phyloP scores from a whole-genome alignment of 2,329 filamentous ascomycete species.

The Aspergillus brunneoviolaceus region DNA sequence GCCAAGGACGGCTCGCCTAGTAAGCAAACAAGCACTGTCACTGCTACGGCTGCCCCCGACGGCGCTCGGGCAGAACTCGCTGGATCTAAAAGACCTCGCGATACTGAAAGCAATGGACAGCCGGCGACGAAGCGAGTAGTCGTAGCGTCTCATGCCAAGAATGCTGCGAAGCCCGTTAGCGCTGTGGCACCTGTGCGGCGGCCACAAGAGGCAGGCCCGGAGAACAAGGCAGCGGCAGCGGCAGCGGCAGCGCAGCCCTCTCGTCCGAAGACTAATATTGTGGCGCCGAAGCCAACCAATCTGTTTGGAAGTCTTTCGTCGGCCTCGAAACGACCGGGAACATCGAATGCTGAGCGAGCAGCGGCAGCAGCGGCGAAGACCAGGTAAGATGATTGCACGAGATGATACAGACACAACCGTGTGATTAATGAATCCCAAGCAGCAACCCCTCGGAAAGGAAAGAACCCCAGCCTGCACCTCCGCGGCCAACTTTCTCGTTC shows the following conservation, averaged over 20 bases:
- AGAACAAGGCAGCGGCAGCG: conserved; percentile 34
- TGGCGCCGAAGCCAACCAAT: conserved; percentile 46
- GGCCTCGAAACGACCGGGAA: conserved; percentile 52
- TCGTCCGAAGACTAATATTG: conserved; percentile 40
- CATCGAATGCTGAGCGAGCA: conserved; percentile 50
- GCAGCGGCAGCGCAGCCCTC: conserved; percentile 23
- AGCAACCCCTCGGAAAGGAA: conserved; percentile 38
- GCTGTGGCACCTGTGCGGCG: conserved; percentile 30
- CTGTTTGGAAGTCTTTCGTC: conserved; percentile 50
- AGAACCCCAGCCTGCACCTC: conserved; percentile 33
- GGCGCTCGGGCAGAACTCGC: conserved; percentile 22
- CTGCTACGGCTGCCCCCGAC: conserved; percentile 16
- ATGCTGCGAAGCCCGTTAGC: conserved; percentile 27
- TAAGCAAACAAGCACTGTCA: conserved; percentile 16
- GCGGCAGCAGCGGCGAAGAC: conserved; percentile 41
- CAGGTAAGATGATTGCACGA: conserved; percentile 26
- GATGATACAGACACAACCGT: not conserved
- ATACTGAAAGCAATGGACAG: conserved; percentile 36
- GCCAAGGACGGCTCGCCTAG: conserved; percentile 36
- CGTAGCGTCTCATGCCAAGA: conserved; percentile 36
- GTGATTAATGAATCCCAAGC: conserved; percentile 17
- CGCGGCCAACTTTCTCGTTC: conserved; percentile 49
- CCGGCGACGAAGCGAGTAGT: conserved; percentile 42
- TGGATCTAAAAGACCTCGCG: conserved; percentile 42
- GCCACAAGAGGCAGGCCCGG: conserved; percentile 23